phyloP scores from a whole-genome alignment of 2,329 filamentous ascomycete genomes.

The Alternaria solani region DNA sequence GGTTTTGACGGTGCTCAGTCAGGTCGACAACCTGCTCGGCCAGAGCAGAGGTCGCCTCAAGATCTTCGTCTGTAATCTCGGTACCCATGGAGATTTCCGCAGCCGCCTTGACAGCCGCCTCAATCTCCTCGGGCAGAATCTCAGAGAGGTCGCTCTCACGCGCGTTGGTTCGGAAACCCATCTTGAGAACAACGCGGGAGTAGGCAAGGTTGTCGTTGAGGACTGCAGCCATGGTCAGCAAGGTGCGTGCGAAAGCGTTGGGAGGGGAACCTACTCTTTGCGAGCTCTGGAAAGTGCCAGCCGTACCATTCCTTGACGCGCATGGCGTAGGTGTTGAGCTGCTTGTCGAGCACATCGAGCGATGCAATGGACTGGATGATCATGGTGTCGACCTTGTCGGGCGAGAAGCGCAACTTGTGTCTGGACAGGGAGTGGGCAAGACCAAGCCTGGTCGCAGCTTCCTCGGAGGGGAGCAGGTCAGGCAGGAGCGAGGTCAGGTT shows the following conservation, averaged over 20 bases:
- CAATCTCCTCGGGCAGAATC: constrained; percentile 94
- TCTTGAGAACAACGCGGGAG: constrained; percentile 82
- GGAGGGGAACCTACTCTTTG: constrained; percentile 64
- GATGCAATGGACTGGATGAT: constrained; percentile 93
- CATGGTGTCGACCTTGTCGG: constrained; percentile 99
- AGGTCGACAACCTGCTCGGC: constrained; percentile 94
- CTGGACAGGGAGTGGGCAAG: constrained; percentile 91
- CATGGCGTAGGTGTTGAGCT: constrained; percentile 99
- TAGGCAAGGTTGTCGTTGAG: constrained; percentile 81
- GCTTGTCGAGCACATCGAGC: constrained; percentile 96
- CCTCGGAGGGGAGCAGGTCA: constrained; percentile 81
- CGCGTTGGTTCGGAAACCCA: constrained; percentile 88
- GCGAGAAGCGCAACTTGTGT: constrained; percentile 98
- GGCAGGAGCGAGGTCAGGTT: constrained; percentile 91
- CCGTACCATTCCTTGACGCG: constrained; percentile 99
- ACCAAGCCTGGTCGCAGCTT: constrained; percentile 94
- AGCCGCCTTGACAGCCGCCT: constrained; percentile 87
- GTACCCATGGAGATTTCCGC: constrained; percentile 99
- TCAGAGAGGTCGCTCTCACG: constrained; percentile 75
- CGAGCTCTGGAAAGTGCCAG: constrained; percentile 99
- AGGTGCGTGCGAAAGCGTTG: neutral
- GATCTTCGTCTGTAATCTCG: constrained; percentile 90
- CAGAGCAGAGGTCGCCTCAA: constrained; percentile 89
- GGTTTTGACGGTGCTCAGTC: constrained; percentile 79
- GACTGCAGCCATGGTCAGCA: neutral